Evolutionary conservation across 805 yeast genomes (phyloP), one percentile per base, ranked within the genome.

Genomic region (Zygotorulaspora danielsina): DNA sequence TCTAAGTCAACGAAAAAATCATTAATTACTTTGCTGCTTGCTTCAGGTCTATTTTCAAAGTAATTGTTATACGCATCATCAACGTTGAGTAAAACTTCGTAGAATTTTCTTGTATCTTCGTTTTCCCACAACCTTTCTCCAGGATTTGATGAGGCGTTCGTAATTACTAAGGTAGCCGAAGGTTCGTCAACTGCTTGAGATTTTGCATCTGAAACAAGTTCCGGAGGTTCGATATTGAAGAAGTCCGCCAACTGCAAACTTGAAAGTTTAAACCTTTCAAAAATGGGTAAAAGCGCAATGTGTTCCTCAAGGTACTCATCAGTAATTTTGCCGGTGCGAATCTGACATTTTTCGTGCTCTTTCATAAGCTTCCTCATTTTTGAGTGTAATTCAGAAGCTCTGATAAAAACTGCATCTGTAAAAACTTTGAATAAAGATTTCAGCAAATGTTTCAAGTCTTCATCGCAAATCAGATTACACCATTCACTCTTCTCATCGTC

Each of bases 61-160:
- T 53, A 32, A 4, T 51, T 49, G n/a, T 58, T 62, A 1, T 66
- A 57, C 1, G 70, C 48, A 5, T 62, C 53, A 3, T 57, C 57
- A 3, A 63, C 59, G 11, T 62, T 63, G 0, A 84, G 80, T 13
- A 79, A 60, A 1, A 63, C 69, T 20, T 74, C 76, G 55, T 85
- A 84, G 54, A 86, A 88, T 44, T 66, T 69, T 44, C 72, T 71
- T n/a, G 75, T 78, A 20, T 78, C 81, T 12, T 76, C 76, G 40
- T 72, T 78, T 27, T 76, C 84, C 94, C 94, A 86, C 2, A 72
- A 48, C 18, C 49, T 45, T 35, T 59, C 56, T 26, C 44, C 44
- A 15, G 50, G 42, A 3, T 22, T 12, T 7, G 55, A 49, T 4
- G 38, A 11, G 12, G 49, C 51, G 31, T 53, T 59, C 1, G 60